phyloP scores from a whole-genome alignment of 768 basidiomycete species.

The Xerocomellus intermedius region DNA sequence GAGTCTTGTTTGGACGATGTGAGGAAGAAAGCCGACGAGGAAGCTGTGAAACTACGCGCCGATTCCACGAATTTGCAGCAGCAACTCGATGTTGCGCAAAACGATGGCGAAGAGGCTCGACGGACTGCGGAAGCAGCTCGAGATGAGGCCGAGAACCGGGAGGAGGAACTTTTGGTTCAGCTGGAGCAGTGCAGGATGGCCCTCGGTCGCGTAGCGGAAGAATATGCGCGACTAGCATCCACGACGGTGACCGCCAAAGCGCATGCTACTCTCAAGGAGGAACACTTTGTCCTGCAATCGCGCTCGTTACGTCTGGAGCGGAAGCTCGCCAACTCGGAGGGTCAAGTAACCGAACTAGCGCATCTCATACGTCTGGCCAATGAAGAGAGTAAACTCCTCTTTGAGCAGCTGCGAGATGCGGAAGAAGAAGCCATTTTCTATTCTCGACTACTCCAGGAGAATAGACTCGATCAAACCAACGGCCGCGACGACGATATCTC shows the following conservation, averaged over 20 bases:
- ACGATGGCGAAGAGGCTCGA: slow-evolving; percentile 37
- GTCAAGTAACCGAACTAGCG: slow-evolving; percentile 63
- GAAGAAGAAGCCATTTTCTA: slow-evolving; percentile 20
- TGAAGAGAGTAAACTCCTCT: slow-evolving; percentile 50
- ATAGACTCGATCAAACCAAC: background rate
- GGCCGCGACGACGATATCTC: background rate
- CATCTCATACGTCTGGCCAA: slow-evolving; percentile 57
- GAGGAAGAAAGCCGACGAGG: slow-evolving; percentile 41
- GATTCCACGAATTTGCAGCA: slow-evolving; percentile 36
- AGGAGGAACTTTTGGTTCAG: slow-evolving; percentile 47
- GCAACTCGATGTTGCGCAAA: slow-evolving; percentile 37
- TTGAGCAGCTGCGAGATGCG: slow-evolving; percentile 15
- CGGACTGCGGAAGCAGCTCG: slow-evolving; percentile 33
- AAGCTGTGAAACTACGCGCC: slow-evolving; percentile 35
- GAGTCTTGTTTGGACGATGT: slow-evolving; percentile 47
- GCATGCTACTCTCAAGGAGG: slow-evolving; percentile 40
- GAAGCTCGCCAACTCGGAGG: slow-evolving; percentile 66
- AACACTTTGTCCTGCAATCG: slow-evolving; percentile 39
- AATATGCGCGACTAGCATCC: slow-evolving; percentile 52
- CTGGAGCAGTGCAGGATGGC: slow-evolving; percentile 50
- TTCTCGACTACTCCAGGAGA: slow-evolving; percentile 10
- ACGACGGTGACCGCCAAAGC: slow-evolving; percentile 39
- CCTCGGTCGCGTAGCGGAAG: slow-evolving; percentile 48
- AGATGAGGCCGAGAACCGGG: slow-evolving; percentile 35
- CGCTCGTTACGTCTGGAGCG: slow-evolving; percentile 57